Conservation (phyloP, 179 eudicot genomes). For the Spinacia oleracea region DNA sequence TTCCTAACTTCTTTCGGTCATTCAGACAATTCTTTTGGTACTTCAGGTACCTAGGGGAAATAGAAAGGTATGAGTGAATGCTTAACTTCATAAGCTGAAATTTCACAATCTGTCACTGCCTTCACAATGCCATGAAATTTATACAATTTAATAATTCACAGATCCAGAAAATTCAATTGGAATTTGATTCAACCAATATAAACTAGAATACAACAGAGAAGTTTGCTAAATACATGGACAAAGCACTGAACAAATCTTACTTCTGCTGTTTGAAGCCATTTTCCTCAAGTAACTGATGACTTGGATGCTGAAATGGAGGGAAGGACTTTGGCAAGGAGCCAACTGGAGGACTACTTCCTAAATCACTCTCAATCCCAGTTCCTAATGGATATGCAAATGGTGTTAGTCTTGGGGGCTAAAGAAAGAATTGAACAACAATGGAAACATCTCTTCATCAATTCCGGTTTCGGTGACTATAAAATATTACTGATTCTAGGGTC, state of each 20-base stretch:
- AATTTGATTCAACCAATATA: too few relatives aligned
- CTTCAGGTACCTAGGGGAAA: too few relatives aligned
- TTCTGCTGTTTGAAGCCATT: too few relatives aligned
- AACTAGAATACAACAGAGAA: too few relatives aligned
- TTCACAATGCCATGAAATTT: background rate
- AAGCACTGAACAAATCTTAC: too few relatives aligned
- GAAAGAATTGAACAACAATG: conserved; percentile 37
- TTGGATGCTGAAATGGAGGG: too few relatives aligned
- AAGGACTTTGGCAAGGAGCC: too few relatives aligned
- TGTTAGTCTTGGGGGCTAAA: conserved; percentile 1
- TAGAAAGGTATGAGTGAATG: conserved; percentile 18
- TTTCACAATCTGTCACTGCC: background rate
- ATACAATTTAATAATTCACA: background rate
- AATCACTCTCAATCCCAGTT: too few relatives aligned
- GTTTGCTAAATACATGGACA: too few relatives aligned
- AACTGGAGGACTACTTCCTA: conserved; percentile 76
- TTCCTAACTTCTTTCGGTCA: conserved; percentile 82
- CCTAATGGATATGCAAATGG: conserved; percentile 26
- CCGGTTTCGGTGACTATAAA: conserved; percentile 31
- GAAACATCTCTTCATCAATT: conserved; percentile 28
- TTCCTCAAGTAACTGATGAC: too few relatives aligned
- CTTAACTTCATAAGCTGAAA: background rate
- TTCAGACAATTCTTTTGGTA: conserved; percentile 74
- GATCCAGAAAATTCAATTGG: too few relatives aligned
- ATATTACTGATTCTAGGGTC: conserved; percentile 21